phyloP scores from a whole-genome alignment of 2,329 filamentous ascomycete genomes.

The Fusarium napiforme region DNA sequence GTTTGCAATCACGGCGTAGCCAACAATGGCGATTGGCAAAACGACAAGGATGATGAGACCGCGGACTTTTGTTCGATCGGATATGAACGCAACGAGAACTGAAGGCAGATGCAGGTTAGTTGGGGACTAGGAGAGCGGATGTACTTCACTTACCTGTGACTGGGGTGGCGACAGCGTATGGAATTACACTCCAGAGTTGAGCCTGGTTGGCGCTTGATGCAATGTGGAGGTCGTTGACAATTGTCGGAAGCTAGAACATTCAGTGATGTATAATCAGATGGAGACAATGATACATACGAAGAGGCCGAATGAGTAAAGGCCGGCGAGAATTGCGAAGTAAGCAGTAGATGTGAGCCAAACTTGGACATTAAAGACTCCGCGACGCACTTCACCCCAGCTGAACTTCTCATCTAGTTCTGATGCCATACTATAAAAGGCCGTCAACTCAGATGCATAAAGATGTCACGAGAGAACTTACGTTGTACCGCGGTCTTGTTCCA shows the following conservation, averaged over 20 bases:
- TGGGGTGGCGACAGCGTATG: neutral
- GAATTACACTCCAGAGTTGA: neutral
- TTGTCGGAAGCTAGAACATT: neutral
- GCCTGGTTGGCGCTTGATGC: neutral
- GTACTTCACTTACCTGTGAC: neutral
- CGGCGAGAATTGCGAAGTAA: neutral
- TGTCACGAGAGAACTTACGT: neutral
- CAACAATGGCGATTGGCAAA: neutral
- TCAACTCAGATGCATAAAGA: neutral
- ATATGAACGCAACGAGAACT: slow-evolving; percentile 2
- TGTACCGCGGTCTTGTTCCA: neutral
- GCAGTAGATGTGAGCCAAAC: slow-evolving; percentile 8
- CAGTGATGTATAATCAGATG: accelerated
- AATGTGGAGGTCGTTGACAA: slow-evolving; percentile 2
- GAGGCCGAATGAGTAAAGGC: slow-evolving; percentile 4
- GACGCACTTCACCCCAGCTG: neutral
- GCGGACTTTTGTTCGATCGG: neutral
- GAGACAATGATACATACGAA: neutral
- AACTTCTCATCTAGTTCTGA: neutral
- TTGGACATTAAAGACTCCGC: neutral
- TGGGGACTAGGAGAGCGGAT: neutral
- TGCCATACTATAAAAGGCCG: neutral
- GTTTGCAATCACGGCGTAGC: neutral
- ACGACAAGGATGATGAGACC: neutral
- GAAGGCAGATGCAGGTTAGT: neutral